A percentile compares a stretch with the other conserved stretches of the same genome.
Evolutionary conservation across 345 rosid species (phyloP).

Genomic region (Eucalyptus camaldulensis): DNA sequence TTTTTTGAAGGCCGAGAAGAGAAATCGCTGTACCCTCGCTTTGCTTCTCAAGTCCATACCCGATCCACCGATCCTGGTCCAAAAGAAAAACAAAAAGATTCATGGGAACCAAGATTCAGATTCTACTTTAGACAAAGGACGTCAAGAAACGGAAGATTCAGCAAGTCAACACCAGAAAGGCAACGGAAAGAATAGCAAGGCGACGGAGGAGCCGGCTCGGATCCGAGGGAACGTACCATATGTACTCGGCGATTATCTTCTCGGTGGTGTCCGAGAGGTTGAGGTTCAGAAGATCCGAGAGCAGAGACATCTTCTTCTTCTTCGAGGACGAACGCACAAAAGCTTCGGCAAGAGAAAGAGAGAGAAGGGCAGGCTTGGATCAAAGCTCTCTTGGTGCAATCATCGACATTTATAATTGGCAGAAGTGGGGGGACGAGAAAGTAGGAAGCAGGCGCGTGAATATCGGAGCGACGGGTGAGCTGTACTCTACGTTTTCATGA

Average conservation of each 20-base stretch:
- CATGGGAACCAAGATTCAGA: neutral
- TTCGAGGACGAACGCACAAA: neutral
- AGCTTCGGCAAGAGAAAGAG: neutral
- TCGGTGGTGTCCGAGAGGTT: constrained; percentile 16
- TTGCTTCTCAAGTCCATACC: constrained; percentile 33
- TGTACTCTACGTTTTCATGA: neutral
- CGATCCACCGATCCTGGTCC: constrained; percentile 29
- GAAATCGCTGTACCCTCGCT: constrained; percentile 10
- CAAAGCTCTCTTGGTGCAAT: neutral
- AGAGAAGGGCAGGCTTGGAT: neutral
- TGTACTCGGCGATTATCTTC: constrained; percentile 22
- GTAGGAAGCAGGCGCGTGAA: neutral
- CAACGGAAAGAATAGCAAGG: neutral
- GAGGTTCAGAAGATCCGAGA: constrained; percentile 20
- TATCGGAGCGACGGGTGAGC: neutral
- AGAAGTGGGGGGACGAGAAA: neutral
- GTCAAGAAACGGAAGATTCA: neutral
- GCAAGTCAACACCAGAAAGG: neutral
- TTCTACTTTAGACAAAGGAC: neutral
- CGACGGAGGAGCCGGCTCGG: neutral
- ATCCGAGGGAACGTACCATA: constrained; percentile 6
- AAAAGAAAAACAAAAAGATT: neutral
- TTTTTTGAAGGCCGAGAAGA: neutral
- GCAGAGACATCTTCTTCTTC: constrained; percentile 9
- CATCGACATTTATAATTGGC: neutral